Evolutionary conservation across 1,284 basidiomycete species (phyloP).

Genomic region (Moesziomyces sp.): DNA sequence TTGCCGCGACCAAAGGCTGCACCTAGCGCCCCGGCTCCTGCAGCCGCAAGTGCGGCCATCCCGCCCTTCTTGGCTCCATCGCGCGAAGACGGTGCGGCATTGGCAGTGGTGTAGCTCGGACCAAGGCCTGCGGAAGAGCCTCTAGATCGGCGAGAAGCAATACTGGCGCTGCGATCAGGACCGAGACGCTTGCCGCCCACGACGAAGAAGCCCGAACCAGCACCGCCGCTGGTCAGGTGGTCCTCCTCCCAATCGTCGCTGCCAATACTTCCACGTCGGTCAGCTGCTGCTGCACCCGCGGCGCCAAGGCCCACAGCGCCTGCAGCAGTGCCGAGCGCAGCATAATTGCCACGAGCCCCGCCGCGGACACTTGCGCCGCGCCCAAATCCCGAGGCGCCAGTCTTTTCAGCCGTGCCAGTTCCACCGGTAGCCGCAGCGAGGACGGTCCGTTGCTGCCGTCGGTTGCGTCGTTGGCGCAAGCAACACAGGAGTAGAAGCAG

Average conservation of each 20-base stretch:
- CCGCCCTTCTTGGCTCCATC: not conserved
- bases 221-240: slow-evolving; percentile 43
- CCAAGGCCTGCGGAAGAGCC: not conserved
- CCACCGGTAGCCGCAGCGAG: slow-evolving; percentile 34
- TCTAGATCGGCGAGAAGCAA: slow-evolving; percentile 23
- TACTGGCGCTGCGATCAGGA: slow-evolving; percentile 17
- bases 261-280: slow-evolving; percentile 21
- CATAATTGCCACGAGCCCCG: slow-evolving; percentile 39
- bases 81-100: slow-evolving; percentile 9
- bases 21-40: slow-evolving; percentile 26
- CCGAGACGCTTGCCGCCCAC: slow-evolving; percentile 41
- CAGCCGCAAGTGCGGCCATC: slow-evolving; percentile 14
- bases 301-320: slow-evolving; percentile 16
- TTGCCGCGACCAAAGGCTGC: slow-evolving; percentile 13
- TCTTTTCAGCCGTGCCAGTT: slow-evolving; percentile 1
- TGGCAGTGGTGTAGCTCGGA: slow-evolving; percentile 18
- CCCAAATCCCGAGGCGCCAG: slow-evolving; percentile 2
- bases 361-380: slow-evolving; percentile 14
- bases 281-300: slow-evolving; percentile 26
- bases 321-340: slow-evolving; percentile 28
- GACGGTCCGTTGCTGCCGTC: slow-evolving; percentile 5
- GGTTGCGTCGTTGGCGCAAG: slow-evolving; percentile 33
- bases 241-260: slow-evolving; percentile 58
- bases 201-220: slow-evolving; percentile 52
- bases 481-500: slow-evolving; percentile 43